These are phyloP conservation scores for Licmophora abbreviata DNA, from an alignment of 108 stramenopile species.

Conservation along the genomic window DNA sequence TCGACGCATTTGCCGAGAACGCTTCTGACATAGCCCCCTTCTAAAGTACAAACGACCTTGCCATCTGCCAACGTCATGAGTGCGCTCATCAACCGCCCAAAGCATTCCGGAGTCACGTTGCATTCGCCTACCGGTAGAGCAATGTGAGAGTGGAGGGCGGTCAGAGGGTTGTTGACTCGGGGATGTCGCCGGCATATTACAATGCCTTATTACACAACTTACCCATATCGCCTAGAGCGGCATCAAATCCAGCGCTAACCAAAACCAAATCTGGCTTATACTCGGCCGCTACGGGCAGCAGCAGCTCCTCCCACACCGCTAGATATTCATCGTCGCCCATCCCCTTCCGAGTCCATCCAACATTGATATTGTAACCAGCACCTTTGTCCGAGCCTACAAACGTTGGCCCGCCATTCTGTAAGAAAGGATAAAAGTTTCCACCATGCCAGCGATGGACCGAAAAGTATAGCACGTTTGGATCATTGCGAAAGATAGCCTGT, in stretches of 20 bases:
- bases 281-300: conserved; percentile 51
- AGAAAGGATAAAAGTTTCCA: conserved; percentile 51
- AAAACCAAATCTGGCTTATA: conserved; percentile 67
- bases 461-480: conserved; percentile 57
- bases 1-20: conserved; percentile 35
- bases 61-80: conserved; percentile 32
- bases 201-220: too few relatives aligned
- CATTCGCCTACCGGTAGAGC: conserved; percentile 58
- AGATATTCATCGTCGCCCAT: conserved; percentile 71
- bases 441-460: conserved; percentile 65
- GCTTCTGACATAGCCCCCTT: conserved; percentile 47
- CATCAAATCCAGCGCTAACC: conserved; percentile 85
- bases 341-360: conserved; percentile 60
- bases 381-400: conserved; percentile 37
- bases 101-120: conserved; percentile 40
- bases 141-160: too few relatives aligned
- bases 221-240: conserved; percentile 63
- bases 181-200: too few relatives aligned
- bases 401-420: conserved; percentile 25
- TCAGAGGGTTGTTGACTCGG: too few relatives aligned
- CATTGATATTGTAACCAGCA: conserved; percentile 63
- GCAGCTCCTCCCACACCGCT: conserved; percentile 40
- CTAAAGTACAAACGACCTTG: conserved; percentile 36
- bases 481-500: conserved; percentile 44
- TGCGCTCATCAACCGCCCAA: conserved; percentile 41